Evolutionary conservation across 495 filamentous ascomycete species (phyloP).

Genomic region (Mytilinidion resinicola): DNA sequence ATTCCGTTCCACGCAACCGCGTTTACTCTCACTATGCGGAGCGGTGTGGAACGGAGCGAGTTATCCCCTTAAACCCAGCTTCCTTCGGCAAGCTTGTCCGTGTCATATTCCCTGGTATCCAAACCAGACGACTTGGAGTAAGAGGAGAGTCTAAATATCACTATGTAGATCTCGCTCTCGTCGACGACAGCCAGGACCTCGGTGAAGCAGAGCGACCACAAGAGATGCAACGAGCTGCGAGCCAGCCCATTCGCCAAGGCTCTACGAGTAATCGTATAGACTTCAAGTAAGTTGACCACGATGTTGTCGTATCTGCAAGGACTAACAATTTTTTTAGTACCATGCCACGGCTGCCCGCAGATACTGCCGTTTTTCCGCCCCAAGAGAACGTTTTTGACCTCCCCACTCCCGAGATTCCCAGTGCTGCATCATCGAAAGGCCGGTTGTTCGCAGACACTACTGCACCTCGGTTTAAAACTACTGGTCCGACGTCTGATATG

Average conservation of each 20-base stretch:
- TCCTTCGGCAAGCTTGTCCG: conserved; percentile 96
- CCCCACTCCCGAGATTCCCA: conserved; percentile 7
- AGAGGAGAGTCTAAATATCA: conserved; percentile 98
- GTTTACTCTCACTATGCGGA: conserved; percentile 92
- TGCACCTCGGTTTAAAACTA: conserved; percentile 17
- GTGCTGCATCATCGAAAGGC: conserved; percentile 24
- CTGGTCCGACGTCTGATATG: conserved; percentile 17
- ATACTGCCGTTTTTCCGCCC: conserved; percentile 60
- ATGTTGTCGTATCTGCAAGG: background rate
- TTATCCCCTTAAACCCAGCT: conserved; percentile 88
- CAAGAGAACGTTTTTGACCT: conserved; percentile 28
- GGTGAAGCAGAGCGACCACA: conserved; percentile 8
- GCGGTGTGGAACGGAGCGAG: conserved; percentile 82
- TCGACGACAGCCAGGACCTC: conserved; percentile 44
- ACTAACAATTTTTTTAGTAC: conserved; percentile 10
- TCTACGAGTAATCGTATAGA: conserved; percentile 37
- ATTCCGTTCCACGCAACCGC: conserved; percentile 81
- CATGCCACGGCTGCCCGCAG: conserved; percentile 49
- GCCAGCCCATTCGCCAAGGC: conserved; percentile 6
- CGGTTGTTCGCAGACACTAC: conserved; percentile 36
- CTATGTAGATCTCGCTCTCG: conserved; percentile 80
- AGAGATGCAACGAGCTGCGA: background rate
- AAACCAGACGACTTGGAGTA: conserved; percentile 84
- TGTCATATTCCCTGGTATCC: conserved; percentile 89
- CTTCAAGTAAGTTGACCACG: conserved; percentile 32